Evolutionary conservation across 1,284 basidiomycete species (phyloP), one percentile per base, ranked within the genome.

Genomic region (Apiotrichum domesticum): DNA sequence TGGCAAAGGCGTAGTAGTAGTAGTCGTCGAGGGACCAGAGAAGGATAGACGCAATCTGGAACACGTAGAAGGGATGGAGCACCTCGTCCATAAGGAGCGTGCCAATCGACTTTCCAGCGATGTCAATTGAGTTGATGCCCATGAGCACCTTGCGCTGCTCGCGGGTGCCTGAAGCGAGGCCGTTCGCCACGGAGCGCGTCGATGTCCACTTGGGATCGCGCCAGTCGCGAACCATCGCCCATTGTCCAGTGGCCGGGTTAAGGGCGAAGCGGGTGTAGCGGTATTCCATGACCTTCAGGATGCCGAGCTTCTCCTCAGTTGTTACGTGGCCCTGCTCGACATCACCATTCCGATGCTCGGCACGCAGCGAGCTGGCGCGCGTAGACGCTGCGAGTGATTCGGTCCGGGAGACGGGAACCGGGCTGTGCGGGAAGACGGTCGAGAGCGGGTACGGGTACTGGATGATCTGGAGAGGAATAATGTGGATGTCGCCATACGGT

Each of bases 1-100:
- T 99, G 68, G 94, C 98, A 66, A 95, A 95, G 3, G 95, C 96
- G 73, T 98, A 98, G 72, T 96, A 97, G 73, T 89, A 95, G 70
- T 97, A 94, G 70, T 98, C 84, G 68, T 99, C 96, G 55, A 98
- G 67, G 3, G 87, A 88, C 96, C 96, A 98, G 9, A 99, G 79
- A 32, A 90, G 78, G 65, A 98, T 90, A 61, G 92, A 96, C 49
- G 93, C 93, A 64, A 98, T 87, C 82, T 99, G 96, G 75, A 99
- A 99, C 56, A 98, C 88, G 71, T 96, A 97, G 77, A 97, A 97
- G 0, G 93, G 93, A 71, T 97, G 93, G 37, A 97, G 87, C 51
- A 93, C 83, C 81, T 97, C 96, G 66, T 98, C 93, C 43, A 98
- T 79, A 10, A 98, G 80, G 2, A 99, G 81, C 32, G 84, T 81